Base-by-base conservation (phyloP, 495 filamentous ascomycete genomes). In the Lophiostoma macrostomum region DNA sequence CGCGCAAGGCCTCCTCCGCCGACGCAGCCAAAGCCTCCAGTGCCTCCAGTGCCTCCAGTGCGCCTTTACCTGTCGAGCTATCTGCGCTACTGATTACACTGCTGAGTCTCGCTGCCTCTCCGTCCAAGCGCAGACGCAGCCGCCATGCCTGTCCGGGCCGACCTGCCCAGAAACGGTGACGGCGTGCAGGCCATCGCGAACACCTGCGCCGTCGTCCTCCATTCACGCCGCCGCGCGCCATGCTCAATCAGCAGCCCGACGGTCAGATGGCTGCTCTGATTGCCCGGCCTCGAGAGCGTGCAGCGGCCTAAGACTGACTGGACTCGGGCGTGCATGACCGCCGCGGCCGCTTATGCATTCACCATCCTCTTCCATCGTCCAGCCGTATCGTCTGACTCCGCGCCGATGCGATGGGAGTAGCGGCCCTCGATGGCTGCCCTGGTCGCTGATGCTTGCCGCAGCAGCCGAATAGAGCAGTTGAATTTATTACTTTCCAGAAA, bases 301-400 rank as follows among this genome's bases (percentile, higher is more conserved):
- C 47, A 47, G 46, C 14, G n/a, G 28, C 19, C 48, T 32, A 43
- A 41, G 43, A 44, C 47, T 14, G 47, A 52, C 29, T 51, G 46
- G 28, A 40, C 32, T 37, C 34, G 54, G 40, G 19, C 48, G 24
- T 53, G 55, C 54, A 58, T 58, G 44, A 58, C 37, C 38, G 18
- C 54, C 23, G 29, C 55, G 46, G 55, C 48, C 48, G 49, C 48
- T 49, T 47, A 60, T 60, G 56, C 56, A 53, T 48, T 47, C 55
- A 45, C 48, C 50, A 50, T 53, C 48, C 56, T 54, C 24, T 48
- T 53, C 50, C 48, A 41, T 52, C 52, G 49, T 30, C 52, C 18
- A 22, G n/a, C 57, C 54, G 49, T 55, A 63, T 63, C 60, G 53
- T 55, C 60, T 63, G 60, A 63, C 60, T 63, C 48, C 45, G 16